Conservation (phyloP, 2,329 filamentous ascomycete genomes). For the Aspergillus terreus region DNA sequence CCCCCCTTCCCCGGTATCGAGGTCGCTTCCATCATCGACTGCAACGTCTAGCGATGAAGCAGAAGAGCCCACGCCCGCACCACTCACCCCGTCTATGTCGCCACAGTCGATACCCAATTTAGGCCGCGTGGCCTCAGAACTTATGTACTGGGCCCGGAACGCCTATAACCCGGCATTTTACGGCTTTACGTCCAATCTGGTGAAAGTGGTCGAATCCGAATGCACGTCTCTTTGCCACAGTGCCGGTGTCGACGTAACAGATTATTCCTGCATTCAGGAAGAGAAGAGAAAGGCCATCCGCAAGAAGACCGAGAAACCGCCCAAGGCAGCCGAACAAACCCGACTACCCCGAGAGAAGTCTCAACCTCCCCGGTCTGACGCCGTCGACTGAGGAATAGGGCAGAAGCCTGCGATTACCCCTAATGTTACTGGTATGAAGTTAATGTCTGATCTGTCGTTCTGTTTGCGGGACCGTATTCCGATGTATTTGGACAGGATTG, state of each 20-base stretch:
- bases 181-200: slow-evolving; percentile 35
- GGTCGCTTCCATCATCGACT: slow-evolving; percentile 20
- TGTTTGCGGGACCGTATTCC: no score
- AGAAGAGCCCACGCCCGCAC: slow-evolving; percentile 12
- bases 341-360: neutral
- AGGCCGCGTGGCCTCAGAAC: slow-evolving; percentile 36
- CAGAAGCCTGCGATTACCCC: neutral
- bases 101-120: slow-evolving; percentile 30
- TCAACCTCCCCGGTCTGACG: neutral
- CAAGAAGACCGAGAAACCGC: neutral
- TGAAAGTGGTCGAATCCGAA: slow-evolving; percentile 37
- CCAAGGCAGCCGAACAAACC: neutral
- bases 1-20: slow-evolving; percentile 23
- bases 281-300: slow-evolving; percentile 18
- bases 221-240: slow-evolving; percentile 34
- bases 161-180: slow-evolving; percentile 44
- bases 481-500: no score
- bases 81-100: slow-evolving; percentile 14
- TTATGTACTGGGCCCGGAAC: slow-evolving; percentile 43
- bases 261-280: slow-evolving; percentile 23
- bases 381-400: neutral
- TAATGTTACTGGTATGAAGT: neutral
- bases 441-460: neutral
- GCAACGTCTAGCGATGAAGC: slow-evolving; percentile 23
- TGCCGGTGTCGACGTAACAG: slow-evolving; percentile 32